Conservation (phyloP, 1,284 basidiomycete species). For the Leccinum ponderosum region DNA sequence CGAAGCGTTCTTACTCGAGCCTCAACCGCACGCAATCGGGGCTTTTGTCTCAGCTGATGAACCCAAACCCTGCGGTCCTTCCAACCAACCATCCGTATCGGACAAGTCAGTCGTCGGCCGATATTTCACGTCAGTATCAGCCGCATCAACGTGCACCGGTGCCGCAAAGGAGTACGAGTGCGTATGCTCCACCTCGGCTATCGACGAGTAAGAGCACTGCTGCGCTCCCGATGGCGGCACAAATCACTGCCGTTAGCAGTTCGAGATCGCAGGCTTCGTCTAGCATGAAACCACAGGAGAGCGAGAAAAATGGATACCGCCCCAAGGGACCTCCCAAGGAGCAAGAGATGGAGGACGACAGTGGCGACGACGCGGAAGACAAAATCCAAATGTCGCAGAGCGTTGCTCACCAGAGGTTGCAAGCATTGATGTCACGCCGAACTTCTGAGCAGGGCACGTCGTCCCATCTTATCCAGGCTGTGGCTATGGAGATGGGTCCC, state of each 20-base stretch:
- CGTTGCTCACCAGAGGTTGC: slow-evolving; percentile 61
- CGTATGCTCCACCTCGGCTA: slow-evolving; percentile 36
- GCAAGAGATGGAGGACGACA: slow-evolving; percentile 70
- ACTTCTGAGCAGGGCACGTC: slow-evolving; percentile 28
- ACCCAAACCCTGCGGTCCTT: slow-evolving; percentile 63
- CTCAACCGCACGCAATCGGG: slow-evolving; percentile 57
- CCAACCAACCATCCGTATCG: slow-evolving; percentile 61
- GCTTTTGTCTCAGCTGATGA: slow-evolving; percentile 64
- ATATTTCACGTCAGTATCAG: slow-evolving; percentile 39
- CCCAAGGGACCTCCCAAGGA: slow-evolving; percentile 66
- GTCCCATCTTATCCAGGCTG: slow-evolving; percentile 19
- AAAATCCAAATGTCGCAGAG: slow-evolving; percentile 58
- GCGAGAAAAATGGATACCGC: slow-evolving; percentile 45
- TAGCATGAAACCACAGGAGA: slow-evolving; percentile 15
- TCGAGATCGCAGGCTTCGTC: slow-evolving; percentile 25
- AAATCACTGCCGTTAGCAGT: slow-evolving; percentile 46
- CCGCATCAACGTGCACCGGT: slow-evolving; percentile 10
- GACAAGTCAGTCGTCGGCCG: slow-evolving; percentile 49
- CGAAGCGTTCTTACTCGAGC: slow-evolving; percentile 63
- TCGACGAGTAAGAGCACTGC: slow-evolving; percentile 64
- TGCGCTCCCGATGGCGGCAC: slow-evolving; percentile 63
- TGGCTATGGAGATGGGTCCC: slow-evolving; percentile 12
- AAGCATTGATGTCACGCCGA: slow-evolving; percentile 47
- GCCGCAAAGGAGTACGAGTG: slow-evolving; percentile 34
- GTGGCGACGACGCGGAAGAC: slow-evolving; percentile 52